These are phyloP conservation scores for Paracamarosporium sp. DNA, from an alignment of 2,329 filamentous ascomycete genomes.

Conservation along the genomic window DNA sequence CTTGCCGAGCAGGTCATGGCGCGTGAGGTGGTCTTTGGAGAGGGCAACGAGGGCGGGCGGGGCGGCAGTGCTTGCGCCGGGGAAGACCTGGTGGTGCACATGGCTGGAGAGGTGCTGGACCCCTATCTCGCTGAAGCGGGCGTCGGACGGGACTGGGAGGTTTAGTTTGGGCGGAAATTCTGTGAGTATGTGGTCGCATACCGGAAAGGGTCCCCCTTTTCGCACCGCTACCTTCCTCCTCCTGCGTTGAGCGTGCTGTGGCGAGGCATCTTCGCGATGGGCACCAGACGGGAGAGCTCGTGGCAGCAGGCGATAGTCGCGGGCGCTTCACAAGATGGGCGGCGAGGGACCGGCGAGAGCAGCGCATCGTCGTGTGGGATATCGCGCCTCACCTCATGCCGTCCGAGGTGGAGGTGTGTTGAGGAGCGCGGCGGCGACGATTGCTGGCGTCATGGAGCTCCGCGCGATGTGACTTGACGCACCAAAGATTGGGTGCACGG, in stretches of 20 bases:
- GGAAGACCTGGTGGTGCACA: slow-evolving; percentile 85
- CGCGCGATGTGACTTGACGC: not conserved
- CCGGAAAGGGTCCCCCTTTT: slow-evolving; percentile 25
- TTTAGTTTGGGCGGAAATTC: slow-evolving; percentile 14
- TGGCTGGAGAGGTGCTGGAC: slow-evolving; percentile 90
- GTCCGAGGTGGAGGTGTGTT: slow-evolving; percentile 6
- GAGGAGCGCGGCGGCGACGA: not conserved
- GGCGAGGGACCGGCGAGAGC: slow-evolving; percentile 27
- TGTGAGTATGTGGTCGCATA: slow-evolving; percentile 12
- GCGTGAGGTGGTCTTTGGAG: slow-evolving; percentile 79
- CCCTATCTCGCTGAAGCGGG: slow-evolving; percentile 89
- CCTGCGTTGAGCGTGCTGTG: slow-evolving; percentile 21
- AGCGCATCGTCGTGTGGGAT: slow-evolving; percentile 36
- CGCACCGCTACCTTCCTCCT: slow-evolving; percentile 9
- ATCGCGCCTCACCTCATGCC: slow-evolving; percentile 34
- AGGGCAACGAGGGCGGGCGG: slow-evolving; percentile 78
- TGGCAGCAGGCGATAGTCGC: slow-evolving; percentile 14
- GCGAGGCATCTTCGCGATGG: slow-evolving; percentile 35
- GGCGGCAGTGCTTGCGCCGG: slow-evolving; percentile 58
- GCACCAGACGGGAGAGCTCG: slow-evolving; percentile 18
- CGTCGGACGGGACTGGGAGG: slow-evolving; percentile 51
- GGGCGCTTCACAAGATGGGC: slow-evolving; percentile 27
- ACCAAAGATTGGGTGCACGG: not conserved
- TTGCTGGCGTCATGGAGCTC: slow-evolving; percentile 12
- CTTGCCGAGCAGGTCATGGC: slow-evolving; percentile 89